These are phyloP conservation scores for Digitaria exilis DNA, from an alignment of 202 grass and related monocot genomes.

Conservation along the genomic window DNA sequence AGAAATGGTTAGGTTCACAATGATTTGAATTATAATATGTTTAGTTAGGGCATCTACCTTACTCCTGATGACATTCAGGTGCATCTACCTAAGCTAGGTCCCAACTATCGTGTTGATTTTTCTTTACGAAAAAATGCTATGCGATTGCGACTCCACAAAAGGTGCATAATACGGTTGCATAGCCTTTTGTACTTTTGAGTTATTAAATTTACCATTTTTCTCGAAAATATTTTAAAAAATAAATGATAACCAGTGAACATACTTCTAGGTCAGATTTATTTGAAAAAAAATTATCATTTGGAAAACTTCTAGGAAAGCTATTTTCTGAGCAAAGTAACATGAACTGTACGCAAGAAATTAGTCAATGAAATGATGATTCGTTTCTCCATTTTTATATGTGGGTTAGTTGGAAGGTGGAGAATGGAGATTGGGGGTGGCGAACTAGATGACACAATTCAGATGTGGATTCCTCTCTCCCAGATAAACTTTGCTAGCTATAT, in stretches of 20 bases:
- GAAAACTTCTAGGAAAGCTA: background rate
- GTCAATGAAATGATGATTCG: conserved; percentile 22
- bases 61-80: conserved; percentile 16
- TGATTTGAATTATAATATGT: conserved; percentile 7
- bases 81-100: conserved; percentile 11
- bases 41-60: conserved; percentile 43
- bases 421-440: conserved; percentile 23
- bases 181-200: background rate
- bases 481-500: conserved; percentile 14
- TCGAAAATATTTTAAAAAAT: background rate
- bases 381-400: conserved; percentile 32
- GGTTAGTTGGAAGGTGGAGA: conserved; percentile 35
- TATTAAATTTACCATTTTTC: background rate
- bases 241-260: background rate
- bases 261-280: background rate
- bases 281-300: background rate
- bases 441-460: conserved; percentile 28
- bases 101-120: background rate
- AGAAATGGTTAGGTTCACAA: conserved; percentile 14
- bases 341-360: background rate
- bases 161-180: background rate
- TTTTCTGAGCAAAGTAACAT: conserved; percentile 9
- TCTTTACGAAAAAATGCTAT: background rate
- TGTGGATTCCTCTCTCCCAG: background rate
- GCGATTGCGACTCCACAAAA: background rate